These are phyloP conservation scores for Fragaria ananassa DNA, from an alignment of 306 rosid species.

Conservation along the genomic window DNA sequence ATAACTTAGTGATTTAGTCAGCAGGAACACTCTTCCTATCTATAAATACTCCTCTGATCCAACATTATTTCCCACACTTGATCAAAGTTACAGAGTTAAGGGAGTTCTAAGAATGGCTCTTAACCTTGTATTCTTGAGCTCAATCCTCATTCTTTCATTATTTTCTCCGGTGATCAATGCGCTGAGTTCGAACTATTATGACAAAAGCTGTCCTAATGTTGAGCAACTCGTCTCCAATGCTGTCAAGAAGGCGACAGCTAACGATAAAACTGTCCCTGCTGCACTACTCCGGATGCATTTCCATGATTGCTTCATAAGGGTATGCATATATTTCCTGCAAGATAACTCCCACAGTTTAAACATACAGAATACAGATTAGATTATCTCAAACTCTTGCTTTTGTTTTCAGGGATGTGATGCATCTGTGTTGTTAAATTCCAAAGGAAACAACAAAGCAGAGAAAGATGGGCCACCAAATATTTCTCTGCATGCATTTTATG, in stretches of 20 bases:
- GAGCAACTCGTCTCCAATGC: constrained; percentile 42
- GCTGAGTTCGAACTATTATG: constrained; percentile 65
- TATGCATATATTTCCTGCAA: background rate
- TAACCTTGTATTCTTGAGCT: constrained; percentile 39
- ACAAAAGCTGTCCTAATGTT: constrained; percentile 61
- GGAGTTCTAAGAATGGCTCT: constrained; percentile 37
- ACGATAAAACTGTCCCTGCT: constrained; percentile 51
- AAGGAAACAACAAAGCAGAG: constrained; percentile 46
- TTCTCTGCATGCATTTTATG: constrained; percentile 48
- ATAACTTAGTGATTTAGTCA: constrained; percentile 17
- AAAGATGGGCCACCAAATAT: constrained; percentile 51
- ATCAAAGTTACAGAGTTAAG: constrained; percentile 17
- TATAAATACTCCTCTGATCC: constrained; percentile 38
- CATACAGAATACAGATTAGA: background rate
- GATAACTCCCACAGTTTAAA: background rate
- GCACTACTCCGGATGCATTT: constrained; percentile 55
- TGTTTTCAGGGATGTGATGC: constrained; percentile 50
- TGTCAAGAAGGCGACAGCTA: constrained; percentile 28
- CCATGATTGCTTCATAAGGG: constrained; percentile 60
- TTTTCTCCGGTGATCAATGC: constrained; percentile 37
- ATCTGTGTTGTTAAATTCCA: constrained; percentile 44
- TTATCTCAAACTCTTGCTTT: background rate
- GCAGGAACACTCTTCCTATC: constrained; percentile 21
- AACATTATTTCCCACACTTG: constrained; percentile 20
- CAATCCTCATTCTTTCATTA: constrained; percentile 40